Evolutionary conservation across 2,329 filamentous ascomycete genomes (phyloP), one percentile per base, ranked within the genome.

Genomic region (Aspergillus fructus): DNA sequence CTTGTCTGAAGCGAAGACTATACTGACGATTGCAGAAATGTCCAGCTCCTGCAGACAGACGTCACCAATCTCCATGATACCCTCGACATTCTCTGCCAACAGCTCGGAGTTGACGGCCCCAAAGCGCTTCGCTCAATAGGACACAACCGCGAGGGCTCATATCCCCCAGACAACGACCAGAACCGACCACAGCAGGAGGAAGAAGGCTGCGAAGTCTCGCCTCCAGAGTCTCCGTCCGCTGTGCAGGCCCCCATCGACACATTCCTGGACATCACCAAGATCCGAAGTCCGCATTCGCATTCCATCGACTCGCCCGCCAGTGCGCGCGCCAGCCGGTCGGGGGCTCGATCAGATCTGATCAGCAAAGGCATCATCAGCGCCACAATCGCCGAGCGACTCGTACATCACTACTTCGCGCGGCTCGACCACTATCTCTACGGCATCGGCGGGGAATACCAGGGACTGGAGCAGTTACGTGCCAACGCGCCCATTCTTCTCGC

Each of bases 401-500:
- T 79, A 1, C 66, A 70, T 11, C 68, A 75, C 27, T 81, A 79
- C 58, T 65, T 78, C 2, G 72, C 72, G 11, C 73, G 76, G 19
- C 74, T 81, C 6, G 79, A 80, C 59, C 76, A 76, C 13, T 81
- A 79, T 58, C 75, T 80, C 40, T 81, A 80, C 64, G 72, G 72
- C 23, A 73, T 80, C 23, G 76, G 75, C 67, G 74, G 27, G 70
- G 52, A 72, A 23, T 77, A 78, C 55, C 70, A 67, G 19, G 71
- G 73, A 46, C 60, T 79, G 5, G 69, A 76, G 17, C 68, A 68
- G 24, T 62, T 81, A 24, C 72, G 77, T 24, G 71, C 68, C 13
- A 71, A 71, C 7, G 79, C 78, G 0, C 71, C 77, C 0, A 70
- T 76, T 3, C 62, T 81, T 13, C 76, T 78, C 2, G 76, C 77